These are phyloP conservation scores for Astrocystis sublimbata DNA, from an alignment of 495 filamentous ascomycete species.

Conservation along the genomic window DNA sequence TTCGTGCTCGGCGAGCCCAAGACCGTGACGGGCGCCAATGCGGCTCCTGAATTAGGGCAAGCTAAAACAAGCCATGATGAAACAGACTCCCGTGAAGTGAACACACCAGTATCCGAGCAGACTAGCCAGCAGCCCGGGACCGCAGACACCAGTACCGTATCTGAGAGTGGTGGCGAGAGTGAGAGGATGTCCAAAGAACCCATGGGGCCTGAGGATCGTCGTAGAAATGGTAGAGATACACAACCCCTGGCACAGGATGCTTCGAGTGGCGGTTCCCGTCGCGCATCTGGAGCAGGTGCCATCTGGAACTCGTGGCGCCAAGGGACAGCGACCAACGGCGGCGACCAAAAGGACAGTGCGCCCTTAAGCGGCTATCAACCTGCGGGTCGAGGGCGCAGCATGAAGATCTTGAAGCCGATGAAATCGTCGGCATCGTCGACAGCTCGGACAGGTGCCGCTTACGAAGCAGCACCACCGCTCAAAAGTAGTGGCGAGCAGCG, in stretches of 20 bases:
- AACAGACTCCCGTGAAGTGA: constrained; percentile 21
- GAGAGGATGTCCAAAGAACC: constrained; percentile 34
- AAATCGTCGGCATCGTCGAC: constrained; percentile 53
- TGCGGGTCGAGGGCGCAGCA: constrained; percentile 57
- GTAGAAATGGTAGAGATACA: constrained; percentile 31
- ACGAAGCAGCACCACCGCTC: constrained; percentile 42
- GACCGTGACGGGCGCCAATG: constrained; percentile 18
- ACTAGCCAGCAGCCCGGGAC: constrained; percentile 34
- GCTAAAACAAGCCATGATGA: constrained; percentile 21
- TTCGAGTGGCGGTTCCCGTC: constrained; percentile 36
- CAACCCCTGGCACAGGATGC: constrained; percentile 25
- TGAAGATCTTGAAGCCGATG: constrained; percentile 77
- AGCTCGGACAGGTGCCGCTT: constrained; percentile 47
- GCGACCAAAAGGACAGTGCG: constrained; percentile 47
- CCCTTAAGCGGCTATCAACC: constrained; percentile 59
- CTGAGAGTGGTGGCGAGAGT: constrained; percentile 43
- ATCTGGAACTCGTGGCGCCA: constrained; percentile 74
- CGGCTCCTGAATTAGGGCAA: constrained; percentile 22
- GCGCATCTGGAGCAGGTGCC: constrained; percentile 49
- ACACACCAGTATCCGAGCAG: constrained; percentile 34
- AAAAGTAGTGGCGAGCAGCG: constrained; percentile 40
- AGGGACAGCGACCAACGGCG: constrained; percentile 50
- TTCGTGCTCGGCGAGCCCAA: constrained; percentile 45
- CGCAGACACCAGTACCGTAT: constrained; percentile 33
- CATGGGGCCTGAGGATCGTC: constrained; percentile 21